A percentile compares a stretch with the other conserved stretches of the same genome.
phyloP scores from a whole-genome alignment of 2,329 filamentous ascomycete species.

The Cryphonectria carpinicola region DNA sequence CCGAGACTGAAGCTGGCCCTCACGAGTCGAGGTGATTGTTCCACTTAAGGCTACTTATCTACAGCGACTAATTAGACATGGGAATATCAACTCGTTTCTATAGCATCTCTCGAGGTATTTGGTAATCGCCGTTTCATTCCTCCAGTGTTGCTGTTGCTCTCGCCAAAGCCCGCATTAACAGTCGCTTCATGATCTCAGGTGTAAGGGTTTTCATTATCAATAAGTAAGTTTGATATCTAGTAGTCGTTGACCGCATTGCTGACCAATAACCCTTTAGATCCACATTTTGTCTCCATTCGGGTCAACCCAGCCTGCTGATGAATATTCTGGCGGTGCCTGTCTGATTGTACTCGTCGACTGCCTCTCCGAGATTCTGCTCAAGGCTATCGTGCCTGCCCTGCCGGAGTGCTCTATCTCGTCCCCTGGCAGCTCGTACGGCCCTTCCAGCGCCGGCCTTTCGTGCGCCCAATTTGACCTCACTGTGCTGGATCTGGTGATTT shows the following conservation, averaged over 20 bases:
- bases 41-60: neutral
- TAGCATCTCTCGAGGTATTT: no score
- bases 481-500: neutral
- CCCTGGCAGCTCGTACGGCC: conserved; percentile 18
- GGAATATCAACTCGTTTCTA: neutral
- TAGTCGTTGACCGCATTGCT: conserved; percentile 6
- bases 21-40: neutral
- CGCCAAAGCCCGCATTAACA: no score
- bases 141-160: no score
- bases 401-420: conserved; percentile 8
- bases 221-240: conserved; percentile 8
- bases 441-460: conserved; percentile 16
- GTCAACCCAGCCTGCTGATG: conserved; percentile 18
- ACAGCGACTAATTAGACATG: neutral
- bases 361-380: conserved; percentile 8
- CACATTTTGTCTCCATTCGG: conserved; percentile 20
- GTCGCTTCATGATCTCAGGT: neutral
- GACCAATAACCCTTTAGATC: conserved; percentile 7
- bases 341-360: neutral
- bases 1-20: neutral
- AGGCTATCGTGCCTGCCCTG: conserved; percentile 19
- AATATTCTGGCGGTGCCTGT: conserved; percentile 11
- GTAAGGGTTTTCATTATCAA: conserved; percentile 8
- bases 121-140: neutral
- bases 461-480: conserved; percentile 22